Evolutionary conservation across 2,329 filamentous ascomycete genomes (phyloP).

Genomic region (Sarocladiaceae sp.): DNA sequence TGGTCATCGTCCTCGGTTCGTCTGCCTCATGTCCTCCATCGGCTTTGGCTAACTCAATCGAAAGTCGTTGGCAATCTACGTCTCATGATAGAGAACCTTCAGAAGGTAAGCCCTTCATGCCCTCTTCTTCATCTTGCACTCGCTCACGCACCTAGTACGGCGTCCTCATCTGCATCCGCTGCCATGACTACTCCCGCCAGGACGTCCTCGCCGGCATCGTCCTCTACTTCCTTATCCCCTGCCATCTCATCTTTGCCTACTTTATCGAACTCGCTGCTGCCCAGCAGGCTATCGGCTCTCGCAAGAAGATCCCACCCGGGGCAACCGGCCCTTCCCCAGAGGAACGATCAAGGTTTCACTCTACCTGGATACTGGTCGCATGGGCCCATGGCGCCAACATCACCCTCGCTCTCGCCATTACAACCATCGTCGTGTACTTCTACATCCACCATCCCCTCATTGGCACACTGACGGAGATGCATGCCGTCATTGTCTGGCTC

Average conservation of each 20-base stretch:
- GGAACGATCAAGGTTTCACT: conserved; percentile 59
- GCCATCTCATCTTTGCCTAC: conserved; percentile 85
- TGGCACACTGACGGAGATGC: conserved; percentile 81
- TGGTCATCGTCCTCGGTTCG: conserved; percentile 85
- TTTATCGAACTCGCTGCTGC: conserved; percentile 82
- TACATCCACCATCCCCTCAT: conserved; percentile 90
- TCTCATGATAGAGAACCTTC: conserved; percentile 92
- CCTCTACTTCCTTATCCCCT: conserved; percentile 82
- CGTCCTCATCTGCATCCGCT: conserved; percentile 84
- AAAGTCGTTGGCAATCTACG: conserved; percentile 86
- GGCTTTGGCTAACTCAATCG: not conserved
- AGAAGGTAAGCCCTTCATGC: conserved; percentile 66
- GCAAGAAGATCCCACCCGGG: conserved; percentile 48
- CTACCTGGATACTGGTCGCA: conserved; percentile 75
- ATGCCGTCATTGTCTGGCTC: conserved; percentile 92
- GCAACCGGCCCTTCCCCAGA: conserved; percentile 45
- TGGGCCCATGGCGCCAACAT: conserved; percentile 79
- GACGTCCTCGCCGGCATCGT: conserved; percentile 70
- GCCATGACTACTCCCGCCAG: conserved; percentile 76
- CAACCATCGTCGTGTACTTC: conserved; percentile 82
- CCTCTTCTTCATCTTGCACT: not conserved
- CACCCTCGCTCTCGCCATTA: conserved; percentile 70
- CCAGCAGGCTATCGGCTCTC: conserved; percentile 64
- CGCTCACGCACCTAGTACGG: conserved; percentile 59
- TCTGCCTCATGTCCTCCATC: conserved; percentile 6